A percentile compares a stretch with the other conserved stretches of the same genome.
Evolutionary conservation across 768 basidiomycete species (phyloP).

Genomic region (Collybia nuda): DNA sequence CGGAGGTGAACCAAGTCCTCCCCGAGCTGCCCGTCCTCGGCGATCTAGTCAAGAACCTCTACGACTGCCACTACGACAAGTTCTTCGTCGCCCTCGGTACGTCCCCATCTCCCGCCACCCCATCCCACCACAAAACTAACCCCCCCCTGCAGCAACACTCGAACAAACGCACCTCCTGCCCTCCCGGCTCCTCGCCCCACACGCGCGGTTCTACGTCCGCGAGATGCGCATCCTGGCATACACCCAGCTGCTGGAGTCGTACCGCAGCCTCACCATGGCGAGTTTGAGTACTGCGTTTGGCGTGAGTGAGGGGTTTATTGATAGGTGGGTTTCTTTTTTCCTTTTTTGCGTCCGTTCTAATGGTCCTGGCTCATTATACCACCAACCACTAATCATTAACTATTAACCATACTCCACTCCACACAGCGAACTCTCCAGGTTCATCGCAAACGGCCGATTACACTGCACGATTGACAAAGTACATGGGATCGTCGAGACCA

Average conservation of each 20-base stretch:
- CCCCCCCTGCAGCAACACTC: conserved; percentile 61
- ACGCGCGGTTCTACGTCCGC: conserved; percentile 87
- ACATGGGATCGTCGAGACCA: conserved; percentile 91
- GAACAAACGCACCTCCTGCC: conserved; percentile 88
- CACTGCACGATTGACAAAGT: conserved; percentile 94
- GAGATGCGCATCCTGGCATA: conserved; percentile 98
- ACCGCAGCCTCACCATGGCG: conserved; percentile 85
- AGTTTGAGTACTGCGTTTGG: conserved; percentile 87
- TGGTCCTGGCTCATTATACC: too few relatives aligned
- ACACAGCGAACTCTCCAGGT: conserved; percentile 81
- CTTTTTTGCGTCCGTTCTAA: too few relatives aligned
- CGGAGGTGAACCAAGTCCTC: conserved; percentile 85
- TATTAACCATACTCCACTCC: not conserved
- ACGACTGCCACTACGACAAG: conserved; percentile 92
- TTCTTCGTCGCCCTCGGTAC: conserved; percentile 89
- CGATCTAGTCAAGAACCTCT: conserved; percentile 82
- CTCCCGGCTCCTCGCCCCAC: conserved; percentile 81
- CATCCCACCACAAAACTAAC: conserved; percentile 1
- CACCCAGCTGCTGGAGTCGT: conserved; percentile 87
- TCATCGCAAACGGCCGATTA: conserved; percentile 85
- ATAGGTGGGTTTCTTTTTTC: conserved; percentile 54
- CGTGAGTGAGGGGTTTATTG: conserved; percentile 84
- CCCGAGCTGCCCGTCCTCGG: conserved; percentile 82
- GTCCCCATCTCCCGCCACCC: conserved; percentile 14
- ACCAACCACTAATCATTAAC: too few relatives aligned